phyloP scores from a whole-genome alignment of 768 basidiomycete genomes.

The Hebeloma cylindrosporum region DNA sequence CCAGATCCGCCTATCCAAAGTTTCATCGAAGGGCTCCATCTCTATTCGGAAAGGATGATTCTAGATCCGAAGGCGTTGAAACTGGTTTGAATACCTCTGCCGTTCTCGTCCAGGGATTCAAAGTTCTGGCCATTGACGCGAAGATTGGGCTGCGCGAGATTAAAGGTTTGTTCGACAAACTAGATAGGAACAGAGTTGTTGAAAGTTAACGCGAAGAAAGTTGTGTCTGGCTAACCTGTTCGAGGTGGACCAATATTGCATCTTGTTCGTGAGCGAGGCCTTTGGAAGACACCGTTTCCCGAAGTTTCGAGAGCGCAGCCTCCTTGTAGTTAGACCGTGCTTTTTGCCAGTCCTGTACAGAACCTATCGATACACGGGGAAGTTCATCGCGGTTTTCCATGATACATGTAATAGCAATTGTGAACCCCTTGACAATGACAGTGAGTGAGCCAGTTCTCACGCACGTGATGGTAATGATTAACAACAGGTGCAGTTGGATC shows the following conservation, averaged over 20 bases:
- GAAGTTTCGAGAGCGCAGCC: slow-evolving; percentile 45
- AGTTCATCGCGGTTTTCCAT: slow-evolving; percentile 45
- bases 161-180: slow-evolving; percentile 65
- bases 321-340: slow-evolving; percentile 53
- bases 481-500: too few species aligned
- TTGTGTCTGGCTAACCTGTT: slow-evolving; percentile 39
- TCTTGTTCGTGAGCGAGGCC: slow-evolving; percentile 45
- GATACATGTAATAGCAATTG: neutral
- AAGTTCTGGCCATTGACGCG: slow-evolving; percentile 79
- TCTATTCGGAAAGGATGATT: slow-evolving; percentile 34
- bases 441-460: too few species aligned
- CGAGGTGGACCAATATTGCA: slow-evolving; percentile 46
- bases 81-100: slow-evolving; percentile 41
- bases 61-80: neutral
- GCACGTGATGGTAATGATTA: too few species aligned
- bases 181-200: slow-evolving; percentile 25
- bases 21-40: slow-evolving; percentile 84
- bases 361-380: slow-evolving; percentile 61
- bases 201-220: neutral
- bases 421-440: too few species aligned
- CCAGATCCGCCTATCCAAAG: slow-evolving; percentile 81
- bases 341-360: slow-evolving; percentile 64
- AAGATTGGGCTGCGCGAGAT: slow-evolving; percentile 66
- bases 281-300: slow-evolving; percentile 43
- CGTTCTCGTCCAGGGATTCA: slow-evolving; percentile 58